Evolutionary conservation across 2,329 filamentous ascomycete genomes (phyloP).

Genomic region (Colletotrichum salicis): DNA sequence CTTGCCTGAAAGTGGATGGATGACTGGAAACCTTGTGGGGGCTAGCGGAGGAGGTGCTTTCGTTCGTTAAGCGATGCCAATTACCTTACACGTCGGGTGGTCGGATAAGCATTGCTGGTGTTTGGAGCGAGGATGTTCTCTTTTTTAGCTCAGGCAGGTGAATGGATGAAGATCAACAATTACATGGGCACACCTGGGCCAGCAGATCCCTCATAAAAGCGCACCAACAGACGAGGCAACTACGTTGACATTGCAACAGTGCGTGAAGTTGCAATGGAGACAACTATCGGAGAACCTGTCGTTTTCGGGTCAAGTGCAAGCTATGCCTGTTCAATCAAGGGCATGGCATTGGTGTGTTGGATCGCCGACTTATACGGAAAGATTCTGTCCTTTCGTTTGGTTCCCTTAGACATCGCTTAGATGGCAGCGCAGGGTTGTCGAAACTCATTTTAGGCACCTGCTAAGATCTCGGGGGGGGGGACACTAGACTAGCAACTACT

Average conservation of each 20-base stretch:
- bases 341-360: background rate
- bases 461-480: background rate
- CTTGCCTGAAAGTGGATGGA: slow-evolving; percentile 72
- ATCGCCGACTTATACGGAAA: background rate
- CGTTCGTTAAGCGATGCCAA: slow-evolving; percentile 12
- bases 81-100: background rate
- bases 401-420: background rate
- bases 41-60: slow-evolving; percentile 65
- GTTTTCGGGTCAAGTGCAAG: too few species aligned
- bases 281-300: background rate
- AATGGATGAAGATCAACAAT: background rate
- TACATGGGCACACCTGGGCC: background rate
- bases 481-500: too few species aligned
- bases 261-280: background rate
- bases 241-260: background rate
- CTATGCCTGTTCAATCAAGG: background rate
- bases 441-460: background rate
- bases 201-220: background rate
- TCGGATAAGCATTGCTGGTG: background rate
- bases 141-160: background rate
- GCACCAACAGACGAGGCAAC: background rate
- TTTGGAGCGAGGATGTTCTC: slow-evolving; percentile 1
- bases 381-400: background rate
- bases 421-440: background rate
- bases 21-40: slow-evolving; percentile 76